These are phyloP conservation scores for Vaccinium darrowii DNA, from an alignment of 148 eudicot genomes.

Conservation along the genomic window DNA sequence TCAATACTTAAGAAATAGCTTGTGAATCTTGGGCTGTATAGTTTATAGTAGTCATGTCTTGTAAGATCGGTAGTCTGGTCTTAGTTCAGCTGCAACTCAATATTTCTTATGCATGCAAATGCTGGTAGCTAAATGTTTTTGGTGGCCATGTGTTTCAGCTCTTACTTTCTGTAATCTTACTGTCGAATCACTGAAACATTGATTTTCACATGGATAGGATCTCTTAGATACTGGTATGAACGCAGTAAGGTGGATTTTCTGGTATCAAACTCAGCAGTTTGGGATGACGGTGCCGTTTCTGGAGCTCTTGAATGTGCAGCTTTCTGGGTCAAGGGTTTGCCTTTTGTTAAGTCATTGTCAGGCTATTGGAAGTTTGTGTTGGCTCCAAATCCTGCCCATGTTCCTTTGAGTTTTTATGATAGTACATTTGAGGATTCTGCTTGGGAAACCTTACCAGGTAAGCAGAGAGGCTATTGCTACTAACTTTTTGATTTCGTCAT, in stretches of 20 bases:
- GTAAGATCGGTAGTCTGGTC: background rate
- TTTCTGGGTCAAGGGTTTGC: slow-evolving; percentile 87
- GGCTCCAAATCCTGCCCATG: slow-evolving; percentile 52
- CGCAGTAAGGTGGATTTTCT: slow-evolving; percentile 69
- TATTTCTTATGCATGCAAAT: background rate
- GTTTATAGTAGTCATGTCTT: background rate
- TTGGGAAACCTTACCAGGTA: slow-evolving; percentile 91
- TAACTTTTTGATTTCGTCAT: background rate
- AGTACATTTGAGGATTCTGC: slow-evolving; percentile 65
- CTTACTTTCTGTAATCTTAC: background rate
- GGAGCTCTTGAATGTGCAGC: slow-evolving; percentile 84
- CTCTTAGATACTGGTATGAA: slow-evolving; percentile 81
- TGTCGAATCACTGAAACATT: background rate
- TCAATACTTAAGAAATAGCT: background rate
- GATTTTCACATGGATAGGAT: slow-evolving; percentile 38
- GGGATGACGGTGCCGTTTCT: slow-evolving; percentile 88
- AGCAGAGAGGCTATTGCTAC: background rate
- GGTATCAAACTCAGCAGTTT: slow-evolving; percentile 59
- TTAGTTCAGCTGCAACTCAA: background rate
- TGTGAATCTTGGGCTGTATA: background rate
- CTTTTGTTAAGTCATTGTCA: slow-evolving; percentile 83
- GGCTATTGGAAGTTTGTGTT: slow-evolving; percentile 85
- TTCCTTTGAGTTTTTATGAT: slow-evolving; percentile 54
- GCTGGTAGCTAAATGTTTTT: slow-evolving; percentile 7
- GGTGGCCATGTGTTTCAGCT: background rate